phyloP scores from a whole-genome alignment of 1,284 basidiomycete genomes.

The Pseudozyma hubeiensis region DNA sequence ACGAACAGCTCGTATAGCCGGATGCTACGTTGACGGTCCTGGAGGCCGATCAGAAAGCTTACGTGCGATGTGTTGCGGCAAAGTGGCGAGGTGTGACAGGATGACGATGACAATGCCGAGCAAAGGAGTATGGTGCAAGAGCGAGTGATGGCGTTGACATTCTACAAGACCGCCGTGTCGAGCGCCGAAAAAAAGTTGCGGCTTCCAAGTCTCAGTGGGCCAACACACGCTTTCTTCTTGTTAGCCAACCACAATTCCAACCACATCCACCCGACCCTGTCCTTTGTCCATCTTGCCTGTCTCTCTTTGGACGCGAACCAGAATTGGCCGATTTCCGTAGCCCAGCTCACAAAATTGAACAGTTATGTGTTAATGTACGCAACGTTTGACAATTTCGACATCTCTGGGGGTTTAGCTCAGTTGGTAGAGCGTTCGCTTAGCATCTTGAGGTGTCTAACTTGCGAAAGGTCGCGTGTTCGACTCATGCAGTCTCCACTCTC shows the following conservation, averaged over 20 bases:
- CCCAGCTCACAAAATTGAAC: not conserved
- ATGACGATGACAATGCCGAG: not conserved
- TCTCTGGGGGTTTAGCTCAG: constrained; percentile 52
- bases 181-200: constrained; percentile 1
- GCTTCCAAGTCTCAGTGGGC: not conserved
- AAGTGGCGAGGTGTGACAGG: too few species aligned
- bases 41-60: too few species aligned
- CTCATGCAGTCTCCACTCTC: constrained; percentile 54
- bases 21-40: too few species aligned
- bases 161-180: not conserved
- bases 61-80: too few species aligned
- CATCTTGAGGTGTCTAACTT: constrained; percentile 30
- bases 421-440: constrained; percentile 59
- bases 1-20: too few species aligned
- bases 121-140: not conserved
- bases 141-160: too few species aligned
- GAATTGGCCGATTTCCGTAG: constrained; percentile 20
- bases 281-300: not conserved
- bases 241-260: not conserved
- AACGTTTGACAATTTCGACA: not conserved
- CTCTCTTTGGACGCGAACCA: constrained; percentile 3
- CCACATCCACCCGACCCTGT: constrained; percentile 11
- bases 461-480: constrained; percentile 59
- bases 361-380: not conserved
- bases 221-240: constrained; percentile 8